These are phyloP conservation scores for Boletus pseudopeckii DNA, from an alignment of 768 basidiomycete genomes.

Conservation along the genomic window DNA sequence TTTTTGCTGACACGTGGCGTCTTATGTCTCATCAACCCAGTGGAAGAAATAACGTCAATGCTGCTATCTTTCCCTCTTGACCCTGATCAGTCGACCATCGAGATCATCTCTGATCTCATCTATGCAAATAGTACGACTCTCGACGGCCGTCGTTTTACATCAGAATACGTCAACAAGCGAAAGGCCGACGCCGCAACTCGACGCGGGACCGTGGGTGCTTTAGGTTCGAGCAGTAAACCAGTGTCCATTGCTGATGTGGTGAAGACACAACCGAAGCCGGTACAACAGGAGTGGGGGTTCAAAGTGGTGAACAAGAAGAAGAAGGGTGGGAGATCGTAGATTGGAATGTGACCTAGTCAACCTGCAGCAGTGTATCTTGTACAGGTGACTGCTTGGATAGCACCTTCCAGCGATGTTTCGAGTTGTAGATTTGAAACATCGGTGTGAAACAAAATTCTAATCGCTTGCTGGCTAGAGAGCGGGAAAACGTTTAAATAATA, in stretches of 20 bases:
- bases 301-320: constrained; percentile 97
- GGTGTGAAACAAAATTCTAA: neutral
- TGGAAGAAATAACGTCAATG: constrained; percentile 97
- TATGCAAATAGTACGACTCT: constrained; percentile 94
- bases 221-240: constrained; percentile 41
- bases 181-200: constrained; percentile 71
- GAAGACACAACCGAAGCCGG: constrained; percentile 77
- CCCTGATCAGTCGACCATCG: constrained; percentile 73
- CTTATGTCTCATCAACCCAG: constrained; percentile 41
- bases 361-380: constrained; percentile 9
- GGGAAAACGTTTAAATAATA: constrained; percentile 4
- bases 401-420: constrained; percentile 5
- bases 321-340: constrained; percentile 63
- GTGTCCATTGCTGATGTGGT: constrained; percentile 87
- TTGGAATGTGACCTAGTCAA: neutral
- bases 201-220: constrained; percentile 42
- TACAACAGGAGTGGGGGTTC: constrained; percentile 81
- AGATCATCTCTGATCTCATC: constrained; percentile 93
- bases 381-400: constrained; percentile 24
- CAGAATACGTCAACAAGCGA: constrained; percentile 84
- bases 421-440: neutral
- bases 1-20: constrained; percentile 5
- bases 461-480: neutral
- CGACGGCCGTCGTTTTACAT: constrained; percentile 91
- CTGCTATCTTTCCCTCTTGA: constrained; percentile 92